Evolutionary conservation across 2,329 filamentous ascomycete species (phyloP).

Genomic region (Ophiostoma populinum): DNA sequence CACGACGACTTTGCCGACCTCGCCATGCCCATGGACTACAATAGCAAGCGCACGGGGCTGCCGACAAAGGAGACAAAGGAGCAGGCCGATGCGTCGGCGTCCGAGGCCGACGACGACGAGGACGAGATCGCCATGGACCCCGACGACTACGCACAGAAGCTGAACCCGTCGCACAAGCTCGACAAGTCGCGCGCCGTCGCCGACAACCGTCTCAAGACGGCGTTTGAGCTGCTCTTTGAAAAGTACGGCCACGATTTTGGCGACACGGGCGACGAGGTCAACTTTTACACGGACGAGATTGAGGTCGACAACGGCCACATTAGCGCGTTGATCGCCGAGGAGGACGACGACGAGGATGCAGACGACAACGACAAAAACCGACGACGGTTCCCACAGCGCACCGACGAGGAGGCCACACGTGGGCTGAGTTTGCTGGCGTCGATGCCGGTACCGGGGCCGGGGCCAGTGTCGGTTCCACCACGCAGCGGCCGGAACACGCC

Average conservation of each 20-base stretch:
- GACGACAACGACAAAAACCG: slow-evolving; percentile 10
- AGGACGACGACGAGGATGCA: slow-evolving; percentile 14
- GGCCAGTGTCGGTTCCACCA: no score
- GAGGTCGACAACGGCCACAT: slow-evolving; percentile 88
- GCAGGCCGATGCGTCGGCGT: no score
- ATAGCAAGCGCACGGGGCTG: background rate
- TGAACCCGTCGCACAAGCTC: slow-evolving; percentile 38
- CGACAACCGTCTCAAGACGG: slow-evolving; percentile 57
- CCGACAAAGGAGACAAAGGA: no score
- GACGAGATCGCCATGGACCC: slow-evolving; percentile 32
- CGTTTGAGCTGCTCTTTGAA: slow-evolving; percentile 74
- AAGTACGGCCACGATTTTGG: slow-evolving; percentile 78
- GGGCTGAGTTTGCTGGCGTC: background rate
- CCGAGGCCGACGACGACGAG: slow-evolving; percentile 20
- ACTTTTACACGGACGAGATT: slow-evolving; percentile 63
- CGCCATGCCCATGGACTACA: background rate
- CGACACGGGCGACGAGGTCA: slow-evolving; percentile 75
- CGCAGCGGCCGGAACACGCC: no score
- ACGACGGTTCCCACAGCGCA: slow-evolving; percentile 11
- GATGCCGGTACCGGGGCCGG: background rate
- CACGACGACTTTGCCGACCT: background rate
- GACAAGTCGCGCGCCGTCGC: slow-evolving; percentile 47
- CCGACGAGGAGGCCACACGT: background rate
- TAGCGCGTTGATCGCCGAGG: slow-evolving; percentile 23
- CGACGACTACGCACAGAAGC: slow-evolving; percentile 27